These are phyloP conservation scores for Ceriops zippeliana DNA, from an alignment of 345 rosid genomes.

Conservation along the genomic window DNA sequence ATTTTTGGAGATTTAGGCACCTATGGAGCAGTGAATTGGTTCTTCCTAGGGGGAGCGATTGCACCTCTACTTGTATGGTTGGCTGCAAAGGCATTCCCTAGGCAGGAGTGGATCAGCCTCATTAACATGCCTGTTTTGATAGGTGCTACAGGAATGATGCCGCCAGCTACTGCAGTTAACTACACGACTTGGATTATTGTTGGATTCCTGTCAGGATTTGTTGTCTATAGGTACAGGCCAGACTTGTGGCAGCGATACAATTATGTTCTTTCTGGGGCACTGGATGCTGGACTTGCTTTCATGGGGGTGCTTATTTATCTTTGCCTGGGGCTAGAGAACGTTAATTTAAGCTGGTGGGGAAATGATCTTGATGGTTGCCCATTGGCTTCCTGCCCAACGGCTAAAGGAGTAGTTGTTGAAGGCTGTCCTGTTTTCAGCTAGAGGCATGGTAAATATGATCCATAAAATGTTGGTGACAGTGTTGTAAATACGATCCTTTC, in stretches of 20 bases:
- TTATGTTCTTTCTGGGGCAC: conserved; percentile 83
- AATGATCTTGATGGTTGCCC: conserved; percentile 96
- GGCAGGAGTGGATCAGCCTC: conserved; percentile 78
- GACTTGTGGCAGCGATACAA: conserved; percentile 82
- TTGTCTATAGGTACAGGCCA: conserved; percentile 68
- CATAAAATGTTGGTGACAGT: no score
- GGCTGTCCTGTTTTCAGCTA: conserved; percentile 77
- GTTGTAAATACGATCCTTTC: no score
- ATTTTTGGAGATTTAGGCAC: conserved; percentile 83
- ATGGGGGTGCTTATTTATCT: conserved; percentile 88
- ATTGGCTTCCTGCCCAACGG: conserved; percentile 83
- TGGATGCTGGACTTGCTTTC: conserved; percentile 94
- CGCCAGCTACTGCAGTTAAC: conserved; percentile 98
- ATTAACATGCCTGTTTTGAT: conserved; percentile 89
- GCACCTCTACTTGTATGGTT: conserved; percentile 79
- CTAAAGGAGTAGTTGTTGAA: conserved; percentile 51
- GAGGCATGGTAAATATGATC: background rate
- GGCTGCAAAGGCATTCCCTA: conserved; percentile 70
- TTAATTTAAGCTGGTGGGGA: conserved; percentile 88
- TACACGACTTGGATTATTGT: conserved; percentile 81
- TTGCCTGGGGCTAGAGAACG: conserved; percentile 71
- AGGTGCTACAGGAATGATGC: conserved; percentile 83
- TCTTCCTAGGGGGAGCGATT: conserved; percentile 74
- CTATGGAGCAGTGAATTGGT: conserved; percentile 81
- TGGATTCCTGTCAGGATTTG: conserved; percentile 84